Evolutionary conservation across 441 rosid genomes (phyloP), one percentile per base, ranked within the genome.

Genomic region (Adansonia rubrostipa): DNA sequence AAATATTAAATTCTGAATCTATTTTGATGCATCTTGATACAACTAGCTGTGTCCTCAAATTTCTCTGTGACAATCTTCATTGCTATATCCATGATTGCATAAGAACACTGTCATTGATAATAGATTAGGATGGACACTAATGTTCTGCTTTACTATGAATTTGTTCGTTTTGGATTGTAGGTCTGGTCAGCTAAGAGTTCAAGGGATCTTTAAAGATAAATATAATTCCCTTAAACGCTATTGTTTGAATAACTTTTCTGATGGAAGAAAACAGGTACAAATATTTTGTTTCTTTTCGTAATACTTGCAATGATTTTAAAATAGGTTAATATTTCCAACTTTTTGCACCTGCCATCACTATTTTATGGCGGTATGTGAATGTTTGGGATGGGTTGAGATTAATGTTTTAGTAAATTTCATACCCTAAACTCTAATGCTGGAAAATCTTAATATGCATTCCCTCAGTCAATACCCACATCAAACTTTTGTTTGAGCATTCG

Each of bases 161-260:
- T 77, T 51, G 22, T 13, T 81, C 67, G 13, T 75, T 70, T 77
- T 82, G 62, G 80, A 74, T 75, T 84, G 58, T 84, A 95, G 99
- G 85, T 89, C 48, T 85, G 99, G 99, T 75, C 89, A 91, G 83
- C 89, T 96, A 80, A 93, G 96, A 56, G 74, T 86, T 71, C 92
- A 92, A 67, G 99, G 99, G 63, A 91, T 97, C 66, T 57, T 88
- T 76, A 93, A 95, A n/a, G 99, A 97, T 66, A 92, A 95, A 44
- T 78, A 80, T 86, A 93, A 91, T 81, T 83, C 99, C 68, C 94
- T 97, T 65, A 77, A 74, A 58, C 99, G 99, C 80, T 97, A 97
- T 81, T 97, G 91, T 84, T 86, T 93, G 80, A 97, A 97, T 81
- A 97, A 97, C 83, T 97, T 97, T 78, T 82, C 85, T 40, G 99